These are phyloP conservation scores for Zymoseptoria passerinii DNA, from an alignment of 2,329 filamentous ascomycete species.

Conservation along the genomic window DNA sequence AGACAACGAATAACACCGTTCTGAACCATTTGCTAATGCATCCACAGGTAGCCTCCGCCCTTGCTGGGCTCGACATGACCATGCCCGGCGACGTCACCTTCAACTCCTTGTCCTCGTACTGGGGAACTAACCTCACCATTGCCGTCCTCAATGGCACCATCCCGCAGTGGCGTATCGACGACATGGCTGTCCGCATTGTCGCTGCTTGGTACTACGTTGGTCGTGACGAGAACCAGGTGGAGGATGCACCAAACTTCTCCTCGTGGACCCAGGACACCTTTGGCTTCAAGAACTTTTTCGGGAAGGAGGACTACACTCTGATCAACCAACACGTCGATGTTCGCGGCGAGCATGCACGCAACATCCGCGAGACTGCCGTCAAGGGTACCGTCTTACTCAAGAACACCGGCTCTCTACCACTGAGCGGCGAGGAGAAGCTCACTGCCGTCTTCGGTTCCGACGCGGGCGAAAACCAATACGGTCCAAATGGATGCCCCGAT, in stretches of 20 bases:
- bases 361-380: slow-evolving; percentile 69
- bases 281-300: slow-evolving; percentile 58
- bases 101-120: slow-evolving; percentile 45
- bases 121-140: slow-evolving; percentile 74
- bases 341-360: slow-evolving; percentile 59
- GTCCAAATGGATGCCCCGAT: slow-evolving; percentile 71
- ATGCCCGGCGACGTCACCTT: slow-evolving; percentile 81
- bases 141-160: slow-evolving; percentile 84
- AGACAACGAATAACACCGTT: slow-evolving; percentile 24
- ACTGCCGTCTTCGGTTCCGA: slow-evolving; percentile 76
- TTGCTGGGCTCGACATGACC: slow-evolving; percentile 61
- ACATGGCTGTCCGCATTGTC: slow-evolving; percentile 81
- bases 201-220: slow-evolving; percentile 57
- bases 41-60: slow-evolving; percentile 33
- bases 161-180: slow-evolving; percentile 76
- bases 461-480: slow-evolving; percentile 63
- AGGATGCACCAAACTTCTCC: slow-evolving; percentile 64
- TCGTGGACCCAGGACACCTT: slow-evolving; percentile 77
- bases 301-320: slow-evolving; percentile 52
- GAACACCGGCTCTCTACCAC: slow-evolving; percentile 66
- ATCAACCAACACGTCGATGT: slow-evolving; percentile 79
- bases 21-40: not conserved
- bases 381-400: slow-evolving; percentile 85
- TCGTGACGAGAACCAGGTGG: slow-evolving; percentile 43
- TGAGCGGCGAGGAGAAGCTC: slow-evolving; percentile 65